These are phyloP conservation scores for Boletus edulis DNA, from an alignment of 768 basidiomycete species.

Conservation along the genomic window DNA sequence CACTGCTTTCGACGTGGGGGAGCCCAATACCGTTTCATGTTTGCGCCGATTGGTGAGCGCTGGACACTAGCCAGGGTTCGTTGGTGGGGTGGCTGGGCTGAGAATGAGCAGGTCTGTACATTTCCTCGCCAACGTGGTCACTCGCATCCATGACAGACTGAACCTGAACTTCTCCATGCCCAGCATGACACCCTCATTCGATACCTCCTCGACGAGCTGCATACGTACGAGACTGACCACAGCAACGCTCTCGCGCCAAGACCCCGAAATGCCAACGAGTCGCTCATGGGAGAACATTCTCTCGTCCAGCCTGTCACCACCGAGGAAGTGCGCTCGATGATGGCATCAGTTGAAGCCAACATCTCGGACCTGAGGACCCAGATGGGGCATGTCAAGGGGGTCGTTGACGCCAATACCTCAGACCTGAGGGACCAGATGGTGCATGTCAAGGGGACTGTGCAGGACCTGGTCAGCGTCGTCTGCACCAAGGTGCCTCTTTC, in stretches of 20 bases:
- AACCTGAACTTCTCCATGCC: neutral
- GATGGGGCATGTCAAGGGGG: neutral
- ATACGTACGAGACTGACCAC: neutral
- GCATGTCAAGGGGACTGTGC: neutral
- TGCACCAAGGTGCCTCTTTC: neutral
- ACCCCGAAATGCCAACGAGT: too few relatives aligned
- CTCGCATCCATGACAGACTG: neutral
- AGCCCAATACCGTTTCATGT: constrained; percentile 35
- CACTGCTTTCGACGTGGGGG: constrained; percentile 1
- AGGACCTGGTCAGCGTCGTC: neutral
- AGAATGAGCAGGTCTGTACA: constrained; percentile 31
- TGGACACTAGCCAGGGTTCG: constrained; percentile 32
- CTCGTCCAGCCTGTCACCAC: neutral
- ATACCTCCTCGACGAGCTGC: neutral
- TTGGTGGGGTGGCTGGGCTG: constrained; percentile 47
- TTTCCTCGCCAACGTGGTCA: neutral
- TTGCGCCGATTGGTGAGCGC: constrained; percentile 31
- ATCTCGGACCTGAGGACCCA: neutral
- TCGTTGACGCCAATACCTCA: too few relatives aligned
- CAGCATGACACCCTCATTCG: neutral
- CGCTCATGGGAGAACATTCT: too few relatives aligned
- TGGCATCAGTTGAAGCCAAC: neutral
- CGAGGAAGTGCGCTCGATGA: neutral
- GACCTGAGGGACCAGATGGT: too few relatives aligned
- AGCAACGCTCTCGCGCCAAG: neutral